Evolutionary conservation across 1,284 basidiomycete genomes (phyloP).

Genomic region (Pseudozyma tsukubaensis): DNA sequence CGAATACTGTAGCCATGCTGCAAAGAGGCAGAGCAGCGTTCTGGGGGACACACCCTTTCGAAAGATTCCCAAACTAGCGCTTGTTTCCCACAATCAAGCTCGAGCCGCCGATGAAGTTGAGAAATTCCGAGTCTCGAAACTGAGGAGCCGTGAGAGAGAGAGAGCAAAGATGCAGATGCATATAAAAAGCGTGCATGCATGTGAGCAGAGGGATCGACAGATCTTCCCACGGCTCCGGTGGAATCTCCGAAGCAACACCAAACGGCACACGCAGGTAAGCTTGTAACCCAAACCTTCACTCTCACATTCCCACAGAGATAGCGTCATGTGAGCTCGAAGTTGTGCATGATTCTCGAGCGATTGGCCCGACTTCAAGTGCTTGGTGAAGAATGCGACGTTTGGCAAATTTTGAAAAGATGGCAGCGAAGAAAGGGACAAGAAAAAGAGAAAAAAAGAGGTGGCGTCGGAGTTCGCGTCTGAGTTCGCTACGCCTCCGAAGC

Average conservation of each 20-base stretch:
- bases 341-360: too few species aligned
- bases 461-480: conserved; percentile 20
- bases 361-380: too few species aligned
- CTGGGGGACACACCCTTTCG: not conserved
- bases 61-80: too few species aligned
- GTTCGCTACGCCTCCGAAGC: conserved; percentile 12
- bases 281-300: too few species aligned
- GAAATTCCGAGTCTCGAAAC: not conserved
- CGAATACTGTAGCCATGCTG: not conserved
- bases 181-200: conserved; percentile 2
- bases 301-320: too few species aligned
- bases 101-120: too few species aligned
- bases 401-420: not conserved
- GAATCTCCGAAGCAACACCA: conserved; percentile 5
- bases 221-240: conserved; percentile 21
- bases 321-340: too few species aligned
- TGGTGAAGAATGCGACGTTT: not conserved
- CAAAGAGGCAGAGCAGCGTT: not conserved
- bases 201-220: conserved; percentile 3
- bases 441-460: not conserved
- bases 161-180: not conserved
- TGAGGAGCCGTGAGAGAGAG: not conserved
- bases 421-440: not conserved
- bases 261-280: too few species aligned
- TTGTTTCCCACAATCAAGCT: too few species aligned